These are phyloP conservation scores for Aphanomyces euteiches DNA, from an alignment of 352 stramenopile species.

Conservation along the genomic window DNA sequence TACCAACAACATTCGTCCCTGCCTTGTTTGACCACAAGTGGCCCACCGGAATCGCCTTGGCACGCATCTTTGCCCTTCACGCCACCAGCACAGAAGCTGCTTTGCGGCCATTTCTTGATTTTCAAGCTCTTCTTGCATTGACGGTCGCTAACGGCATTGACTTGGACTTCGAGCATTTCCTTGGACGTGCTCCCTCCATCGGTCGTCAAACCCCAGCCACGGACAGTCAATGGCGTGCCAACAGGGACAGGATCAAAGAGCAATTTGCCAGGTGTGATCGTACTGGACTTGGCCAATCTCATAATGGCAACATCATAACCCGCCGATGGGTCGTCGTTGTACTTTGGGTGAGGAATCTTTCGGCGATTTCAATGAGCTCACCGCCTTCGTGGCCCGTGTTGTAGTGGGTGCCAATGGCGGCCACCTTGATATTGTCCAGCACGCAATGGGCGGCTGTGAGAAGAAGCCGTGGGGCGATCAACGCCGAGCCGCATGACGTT, in stretches of 20 bases:
- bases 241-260: constrained; percentile 38
- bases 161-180: constrained; percentile 43
- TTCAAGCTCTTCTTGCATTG: constrained; percentile 38
- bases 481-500: constrained; percentile 53
- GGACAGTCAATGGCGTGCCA: constrained; percentile 41
- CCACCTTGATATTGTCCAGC: constrained; percentile 36
- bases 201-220: constrained; percentile 30
- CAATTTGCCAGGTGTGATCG: constrained; percentile 39
- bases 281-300: constrained; percentile 41
- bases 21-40: background rate
- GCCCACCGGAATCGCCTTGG: constrained; percentile 37
- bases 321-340: constrained; percentile 39
- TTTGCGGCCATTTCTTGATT: constrained; percentile 36
- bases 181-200: constrained; percentile 34
- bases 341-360: constrained; percentile 48
- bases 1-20: constrained; percentile 31
- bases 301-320: constrained; percentile 59
- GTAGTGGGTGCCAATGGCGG: constrained; percentile 56
- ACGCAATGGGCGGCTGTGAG: constrained; percentile 62
- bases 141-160: constrained; percentile 44
- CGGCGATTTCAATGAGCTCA: constrained; percentile 49
- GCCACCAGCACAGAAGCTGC: constrained; percentile 55
- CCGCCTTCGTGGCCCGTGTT: constrained; percentile 40
- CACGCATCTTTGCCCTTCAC: constrained; percentile 33
- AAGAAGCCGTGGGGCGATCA: constrained; percentile 60